Evolutionary conservation across 2,329 filamentous ascomycete genomes (phyloP), one percentile per base, ranked within the genome.

Genomic region (Zymoseptoria passerinii): DNA sequence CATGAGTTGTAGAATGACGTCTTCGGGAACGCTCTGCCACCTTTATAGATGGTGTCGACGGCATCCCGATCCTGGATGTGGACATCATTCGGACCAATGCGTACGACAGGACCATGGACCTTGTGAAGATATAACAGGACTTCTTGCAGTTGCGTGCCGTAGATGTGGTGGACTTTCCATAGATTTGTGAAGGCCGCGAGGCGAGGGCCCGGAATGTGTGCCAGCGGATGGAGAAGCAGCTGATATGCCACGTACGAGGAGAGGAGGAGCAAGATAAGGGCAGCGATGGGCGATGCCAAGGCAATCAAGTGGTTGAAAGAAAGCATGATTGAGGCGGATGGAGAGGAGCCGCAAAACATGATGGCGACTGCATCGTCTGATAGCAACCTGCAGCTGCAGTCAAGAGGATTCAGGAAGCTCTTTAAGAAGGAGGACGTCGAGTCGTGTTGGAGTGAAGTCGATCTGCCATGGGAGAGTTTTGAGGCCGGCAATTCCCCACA

Each of bases 121-220:
- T 56, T 50, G 28, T 60, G 60, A 2, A 60, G 28, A 6, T n/a
- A 27, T 13, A 56, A 8, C 35, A 53, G 20, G 18, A 57, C 29
- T 8, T 20, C 28, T 16, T 51, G 56, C 6, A 51, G 56, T 19
- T 52, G 50, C 19, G n/a, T 23, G 48, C 54, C n/a, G 28, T 35
- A 59, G 27, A 35, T 48, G 28, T 59, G 58, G n/a, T 48, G 54
- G 16, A 50, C 48, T 10, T 53, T 44, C 51, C 54, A 59, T 35
- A 52, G 44, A 28, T 50, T 20, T 18, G 56, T 56, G 13, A 63
- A 16, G 10, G 58, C 55, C 23, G 44, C 52, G 10, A 62, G 50
- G 20, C 69, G 65, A 1, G 76, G 74, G 0, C 76, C 76, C 1
- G 75, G 75, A 18, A 74, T 72, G 28, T 73, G 70, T 7, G 67